Percentiles rank a stretch among this genome's conserved stretches.
Conservation (phyloP, 2,329 filamentous ascomycete species). For the Fusarium equiseti region DNA sequence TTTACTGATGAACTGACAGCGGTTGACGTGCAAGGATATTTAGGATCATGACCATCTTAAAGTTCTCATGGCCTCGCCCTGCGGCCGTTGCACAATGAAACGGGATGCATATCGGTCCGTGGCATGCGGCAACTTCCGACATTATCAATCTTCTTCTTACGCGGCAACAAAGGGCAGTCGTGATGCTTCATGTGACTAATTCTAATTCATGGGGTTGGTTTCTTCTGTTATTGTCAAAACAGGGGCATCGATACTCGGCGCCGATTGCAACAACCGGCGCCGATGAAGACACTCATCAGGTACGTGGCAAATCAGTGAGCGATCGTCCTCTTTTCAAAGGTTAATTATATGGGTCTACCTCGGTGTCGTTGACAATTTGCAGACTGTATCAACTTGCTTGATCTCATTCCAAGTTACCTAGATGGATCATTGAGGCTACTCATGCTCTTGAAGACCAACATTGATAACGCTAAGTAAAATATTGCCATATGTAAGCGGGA, state of each 20-base stretch:
- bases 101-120: neutral
- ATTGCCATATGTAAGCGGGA: slow-evolving; percentile 33
- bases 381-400: neutral
- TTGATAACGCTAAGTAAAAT: slow-evolving; percentile 15
- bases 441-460: neutral
- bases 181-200: slow-evolving; percentile 12
- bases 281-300: slow-evolving; percentile 29
- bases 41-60: slow-evolving; percentile 20
- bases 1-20: neutral
- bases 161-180: neutral
- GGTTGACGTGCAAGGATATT: slow-evolving; percentile 18
- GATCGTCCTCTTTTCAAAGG: slow-evolving; percentile 21
- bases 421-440: neutral
- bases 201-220: slow-evolving; percentile 4
- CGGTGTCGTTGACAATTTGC: slow-evolving; percentile 4
- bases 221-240: slow-evolving; percentile 1
- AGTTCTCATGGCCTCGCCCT: slow-evolving; percentile 21
- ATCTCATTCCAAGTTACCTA: neutral
- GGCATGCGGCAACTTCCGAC: neutral
- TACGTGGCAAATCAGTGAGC: slow-evolving; percentile 16
- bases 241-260: slow-evolving; percentile 27
- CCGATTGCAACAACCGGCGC: slow-evolving; percentile 26
- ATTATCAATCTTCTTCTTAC: neutral
- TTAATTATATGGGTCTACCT: slow-evolving; percentile 29
- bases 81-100: slow-evolving; percentile 22